Evolutionary conservation across 306 rosid species (phyloP).

Genomic region (Astragalus glycyphyllos): DNA sequence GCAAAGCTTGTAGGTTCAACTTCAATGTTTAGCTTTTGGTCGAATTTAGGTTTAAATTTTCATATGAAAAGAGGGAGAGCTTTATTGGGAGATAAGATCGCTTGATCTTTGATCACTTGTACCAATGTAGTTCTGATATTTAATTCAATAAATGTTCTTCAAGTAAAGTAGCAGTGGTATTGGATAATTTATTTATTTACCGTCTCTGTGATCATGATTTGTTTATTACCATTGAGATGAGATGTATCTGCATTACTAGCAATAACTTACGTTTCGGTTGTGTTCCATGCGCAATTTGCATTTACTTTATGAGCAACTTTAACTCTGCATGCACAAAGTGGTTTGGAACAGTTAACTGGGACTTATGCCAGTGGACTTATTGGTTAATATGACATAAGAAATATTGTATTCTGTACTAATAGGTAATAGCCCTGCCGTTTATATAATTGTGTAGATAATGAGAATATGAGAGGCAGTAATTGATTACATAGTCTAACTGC

Average conservation of each 20-base stretch:
- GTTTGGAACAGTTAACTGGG: neutral
- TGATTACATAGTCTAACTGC: neutral
- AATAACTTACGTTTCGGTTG: no score
- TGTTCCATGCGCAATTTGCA: no score
- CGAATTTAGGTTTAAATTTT: neutral
- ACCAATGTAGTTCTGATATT: conserved; percentile 31
- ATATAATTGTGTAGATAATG: no score
- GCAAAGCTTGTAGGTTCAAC: neutral
- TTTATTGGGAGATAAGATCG: neutral
- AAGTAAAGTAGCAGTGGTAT: neutral
- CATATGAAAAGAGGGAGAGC: neutral
- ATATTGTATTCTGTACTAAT: no score
- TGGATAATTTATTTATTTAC: neutral
- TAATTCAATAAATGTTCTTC: conserved; percentile 25
- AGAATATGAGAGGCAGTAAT: no score
- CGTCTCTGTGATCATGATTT: neutral
- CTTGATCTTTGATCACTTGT: neutral
- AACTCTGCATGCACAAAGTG: neutral
- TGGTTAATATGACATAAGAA: no score
- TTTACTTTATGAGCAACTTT: conserved; percentile 6
- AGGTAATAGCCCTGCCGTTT: no score
- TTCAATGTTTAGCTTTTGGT: neutral
- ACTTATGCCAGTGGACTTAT: neutral
- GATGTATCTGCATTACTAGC: neutral
- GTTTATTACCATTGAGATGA: conserved; percentile 16